phyloP scores from a whole-genome alignment of 371 early-diverging fungal species.

The Dichotomocladium elegans region DNA sequence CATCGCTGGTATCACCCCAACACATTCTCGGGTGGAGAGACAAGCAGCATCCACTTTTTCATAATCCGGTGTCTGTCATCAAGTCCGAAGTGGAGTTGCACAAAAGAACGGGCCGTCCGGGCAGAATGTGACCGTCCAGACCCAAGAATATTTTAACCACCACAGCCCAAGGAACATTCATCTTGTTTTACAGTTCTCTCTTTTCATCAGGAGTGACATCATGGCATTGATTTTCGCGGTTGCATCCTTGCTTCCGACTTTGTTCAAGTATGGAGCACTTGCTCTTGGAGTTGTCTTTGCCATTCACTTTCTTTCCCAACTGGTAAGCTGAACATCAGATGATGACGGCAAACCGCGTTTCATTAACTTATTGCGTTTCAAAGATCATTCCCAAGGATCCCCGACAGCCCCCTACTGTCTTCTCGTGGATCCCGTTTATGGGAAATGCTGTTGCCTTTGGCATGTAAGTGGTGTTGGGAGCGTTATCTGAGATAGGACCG shows the following conservation, averaged over 20 bases:
- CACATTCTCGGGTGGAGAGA: no score
- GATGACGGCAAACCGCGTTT: conserved; percentile 2
- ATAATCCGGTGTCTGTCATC: neutral
- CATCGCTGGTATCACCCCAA: no score
- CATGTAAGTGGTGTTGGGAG: conserved; percentile 37
- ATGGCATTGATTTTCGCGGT: conserved; percentile 10
- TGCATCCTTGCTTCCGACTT: conserved; percentile 4
- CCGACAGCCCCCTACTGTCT: conserved; percentile 79
- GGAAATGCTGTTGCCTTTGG: conserved; percentile 90
- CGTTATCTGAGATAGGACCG: neutral
- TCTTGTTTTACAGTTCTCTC: neutral
- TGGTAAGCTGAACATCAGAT: conserved; percentile 29
- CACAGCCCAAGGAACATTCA: neutral
- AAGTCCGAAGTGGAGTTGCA: neutral
- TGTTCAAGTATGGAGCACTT: conserved; percentile 27
- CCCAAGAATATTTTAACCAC: neutral
- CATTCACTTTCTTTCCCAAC: conserved; percentile 40
- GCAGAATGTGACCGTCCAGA: neutral
- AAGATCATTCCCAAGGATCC: conserved; percentile 53
- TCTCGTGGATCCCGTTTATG: conserved; percentile 86
- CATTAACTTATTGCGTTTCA: neutral
- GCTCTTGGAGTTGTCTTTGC: conserved; percentile 22
- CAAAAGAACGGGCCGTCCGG: conserved; percentile 5
- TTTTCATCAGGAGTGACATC: neutral
- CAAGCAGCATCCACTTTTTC: no score